Percentiles rank a stretch among this genome's conserved stretches.
Conservation (phyloP, 306 rosid genomes). For the Delonix regia region DNA sequence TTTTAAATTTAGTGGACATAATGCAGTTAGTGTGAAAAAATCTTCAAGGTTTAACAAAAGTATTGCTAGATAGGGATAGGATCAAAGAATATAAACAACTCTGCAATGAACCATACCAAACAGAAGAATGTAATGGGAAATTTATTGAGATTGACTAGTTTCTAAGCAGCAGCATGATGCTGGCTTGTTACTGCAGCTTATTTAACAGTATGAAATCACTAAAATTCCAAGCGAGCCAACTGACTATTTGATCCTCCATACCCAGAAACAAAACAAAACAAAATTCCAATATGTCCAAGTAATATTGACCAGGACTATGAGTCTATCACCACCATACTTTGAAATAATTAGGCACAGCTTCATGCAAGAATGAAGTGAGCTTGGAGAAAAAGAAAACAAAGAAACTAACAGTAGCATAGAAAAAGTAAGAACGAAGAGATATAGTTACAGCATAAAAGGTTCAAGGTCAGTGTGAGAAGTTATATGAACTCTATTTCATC, state of each 20-base stretch:
- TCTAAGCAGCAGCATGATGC: slow-evolving; percentile 30
- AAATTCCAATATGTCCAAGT: slow-evolving; percentile 7
- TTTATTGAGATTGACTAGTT: slow-evolving; percentile 14
- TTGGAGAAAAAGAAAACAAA: slow-evolving; percentile 16
- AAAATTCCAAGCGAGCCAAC: slow-evolving; percentile 14
- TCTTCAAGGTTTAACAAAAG: neutral
- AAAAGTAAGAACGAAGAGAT: neutral
- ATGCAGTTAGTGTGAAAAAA: slow-evolving; percentile 27
- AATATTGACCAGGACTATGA: slow-evolving; percentile 20
- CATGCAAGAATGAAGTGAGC: neutral
- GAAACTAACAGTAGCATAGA: slow-evolving; percentile 19
- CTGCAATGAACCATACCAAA: slow-evolving; percentile 16
- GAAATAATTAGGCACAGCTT: slow-evolving; percentile 22
- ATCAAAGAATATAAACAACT: neutral
- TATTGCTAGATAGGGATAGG: neutral
- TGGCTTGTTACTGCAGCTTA: slow-evolving; percentile 15
- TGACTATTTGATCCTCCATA: slow-evolving; percentile 27
- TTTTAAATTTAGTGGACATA: slow-evolving; percentile 21
- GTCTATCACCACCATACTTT: slow-evolving; percentile 15
- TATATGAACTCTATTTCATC: slow-evolving; percentile 35
- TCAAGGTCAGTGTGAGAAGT: slow-evolving; percentile 14
- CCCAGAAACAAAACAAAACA: neutral
- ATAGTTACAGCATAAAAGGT: slow-evolving; percentile 2
- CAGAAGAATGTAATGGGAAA: slow-evolving; percentile 4
- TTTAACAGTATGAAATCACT: slow-evolving; percentile 28